Base-by-base conservation (phyloP, 805 yeast species). In the Torulaspora quercuum region DNA sequence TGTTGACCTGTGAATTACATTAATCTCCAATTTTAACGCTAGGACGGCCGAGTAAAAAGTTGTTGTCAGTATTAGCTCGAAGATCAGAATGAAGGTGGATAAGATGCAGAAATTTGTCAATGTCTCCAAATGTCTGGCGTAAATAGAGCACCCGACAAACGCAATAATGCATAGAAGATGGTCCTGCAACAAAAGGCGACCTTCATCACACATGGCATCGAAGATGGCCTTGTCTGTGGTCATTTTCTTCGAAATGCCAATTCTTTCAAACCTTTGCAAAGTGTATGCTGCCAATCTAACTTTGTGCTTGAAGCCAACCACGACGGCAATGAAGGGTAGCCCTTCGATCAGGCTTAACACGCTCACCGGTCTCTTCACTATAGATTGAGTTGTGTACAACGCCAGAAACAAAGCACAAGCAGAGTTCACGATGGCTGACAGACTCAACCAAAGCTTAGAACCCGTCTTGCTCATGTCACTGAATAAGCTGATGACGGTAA, bases 241-340 rank as follows among this genome's bases (percentile, higher is more conserved):
- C 35, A 46, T 45, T 29, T 48, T 54, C 20, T 49, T 53, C 25
- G 68, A 55, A 18, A 64, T 50, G 21, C 62, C 64, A 25, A 57
- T 49, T 43, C 48, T 50, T 48, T 55, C 43, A 56, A 52, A 57
- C 25, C 61, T 56, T 28, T 64, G 63, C 52, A 75, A 55, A 12
- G 81, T 78, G 29, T 75, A 72, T 13, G 73, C 65, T 1, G 95
- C 81, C 49, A 88, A 71, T 7, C 76, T 68, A 12, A 85, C 75
- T 52, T 89, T 87, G 59, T 85, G 84, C 56, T 86, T 88, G 65
- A 89, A 89, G 2, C 97, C 97, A 55, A 89, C 78, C 5, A 87
- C 81, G 17, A 95, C 88, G 12, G 89, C 95, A 53, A 89, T 73
- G 63, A 89, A 89, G 15, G 97, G 97, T 29, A 89, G 66, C 15